Evolutionary conservation across 371 early-diverging fungal genomes (phyloP), one percentile per base, ranked within the genome.

Genomic region (Neoconidiobolus thromboides): DNA sequence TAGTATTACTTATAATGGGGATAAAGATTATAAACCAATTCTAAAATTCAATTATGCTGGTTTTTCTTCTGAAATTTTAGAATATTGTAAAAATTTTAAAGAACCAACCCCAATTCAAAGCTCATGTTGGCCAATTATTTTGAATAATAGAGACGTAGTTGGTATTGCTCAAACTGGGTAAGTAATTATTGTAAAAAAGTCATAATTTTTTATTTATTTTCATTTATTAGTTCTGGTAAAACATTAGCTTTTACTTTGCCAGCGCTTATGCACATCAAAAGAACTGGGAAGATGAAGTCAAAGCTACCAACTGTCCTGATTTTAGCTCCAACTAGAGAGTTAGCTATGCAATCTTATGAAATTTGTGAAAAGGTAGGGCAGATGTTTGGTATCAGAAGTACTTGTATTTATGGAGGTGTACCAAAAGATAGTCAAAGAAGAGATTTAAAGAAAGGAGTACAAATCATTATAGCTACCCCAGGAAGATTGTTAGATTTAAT

Each of bases 21-120:
- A 80, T 63, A 74, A 78, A 44, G 71, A 77, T 6, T 75, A 78
- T 58, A 72, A 81, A 54, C 93, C 92, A 43, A 85, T 82, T 60
- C 69, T 87, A 54, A 76, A 84, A 59, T 93, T 95, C 61, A 62
- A 64, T 41, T 78, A 89, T 58, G 79, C 89, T 15, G 74, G 78
- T 38, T 80, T 92, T 63, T 81, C 83, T 46, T 58, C 68, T 1
- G 70, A 77, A 51, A 71, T 99, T 53, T 69, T 93, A 54, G 73
- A 81, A 37, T 81, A 85, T 40, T 86, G 96, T 67, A 73, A 79
- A 68, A 82, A 85, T 36, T 99, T 93, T 71, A 69, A 78, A 26
- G 74, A 75, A 14, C 98, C 99, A 1, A 97, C 98, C 2, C 85
- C 96, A 2, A 98, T 99, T 62, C 99, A 99, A 76, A 85, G 93